Conservation (phyloP, 2,329 filamentous ascomycete genomes). For the Hymenoscyphus salicellus region DNA sequence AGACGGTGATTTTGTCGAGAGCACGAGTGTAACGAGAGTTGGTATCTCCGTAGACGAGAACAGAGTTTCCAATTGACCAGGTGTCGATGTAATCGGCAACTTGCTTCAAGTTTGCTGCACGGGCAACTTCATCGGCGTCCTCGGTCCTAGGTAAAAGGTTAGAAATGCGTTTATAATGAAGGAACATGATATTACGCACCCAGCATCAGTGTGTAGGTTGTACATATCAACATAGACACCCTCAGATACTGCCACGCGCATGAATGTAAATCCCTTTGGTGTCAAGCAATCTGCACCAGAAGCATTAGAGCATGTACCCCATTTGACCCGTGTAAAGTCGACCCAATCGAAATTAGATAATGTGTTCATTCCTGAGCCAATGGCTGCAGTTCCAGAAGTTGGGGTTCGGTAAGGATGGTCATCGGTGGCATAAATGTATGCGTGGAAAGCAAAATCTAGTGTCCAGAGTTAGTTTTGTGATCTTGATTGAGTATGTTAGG, state of each 20-base stretch:
- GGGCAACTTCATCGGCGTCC: conserved; percentile 50
- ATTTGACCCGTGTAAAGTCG: conserved; percentile 56
- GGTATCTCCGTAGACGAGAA: conserved; percentile 63
- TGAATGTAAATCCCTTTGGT: conserved; percentile 67
- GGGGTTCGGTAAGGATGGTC: conserved; percentile 58
- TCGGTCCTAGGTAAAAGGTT: conserved; percentile 37
- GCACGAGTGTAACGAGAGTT: conserved; percentile 62
- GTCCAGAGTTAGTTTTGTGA: not conserved
- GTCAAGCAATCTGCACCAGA: conserved; percentile 61
- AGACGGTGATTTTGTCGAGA: conserved; percentile 50
- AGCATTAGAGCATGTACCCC: conserved; percentile 55
- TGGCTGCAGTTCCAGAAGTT: conserved; percentile 61
- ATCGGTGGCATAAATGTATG: conserved; percentile 59
- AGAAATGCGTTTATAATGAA: not conserved
- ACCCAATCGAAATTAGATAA: conserved; percentile 57
- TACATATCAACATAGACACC: conserved; percentile 61
- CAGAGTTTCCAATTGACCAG: conserved; percentile 57
- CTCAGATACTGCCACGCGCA: conserved; percentile 53
- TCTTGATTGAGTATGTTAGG: not conserved
- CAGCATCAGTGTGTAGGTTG: conserved; percentile 66
- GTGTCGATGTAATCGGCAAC: conserved; percentile 55
- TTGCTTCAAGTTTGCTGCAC: conserved; percentile 59
- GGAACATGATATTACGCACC: conserved; percentile 35
- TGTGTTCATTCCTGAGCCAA: conserved; percentile 64
- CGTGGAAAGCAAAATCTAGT: conserved; percentile 65